A percentile compares a stretch with the other conserved stretches of the same genome.
These are phyloP conservation scores for Venturia asperata DNA, from an alignment of 2,329 filamentous ascomycete species.

Conservation along the genomic window DNA sequence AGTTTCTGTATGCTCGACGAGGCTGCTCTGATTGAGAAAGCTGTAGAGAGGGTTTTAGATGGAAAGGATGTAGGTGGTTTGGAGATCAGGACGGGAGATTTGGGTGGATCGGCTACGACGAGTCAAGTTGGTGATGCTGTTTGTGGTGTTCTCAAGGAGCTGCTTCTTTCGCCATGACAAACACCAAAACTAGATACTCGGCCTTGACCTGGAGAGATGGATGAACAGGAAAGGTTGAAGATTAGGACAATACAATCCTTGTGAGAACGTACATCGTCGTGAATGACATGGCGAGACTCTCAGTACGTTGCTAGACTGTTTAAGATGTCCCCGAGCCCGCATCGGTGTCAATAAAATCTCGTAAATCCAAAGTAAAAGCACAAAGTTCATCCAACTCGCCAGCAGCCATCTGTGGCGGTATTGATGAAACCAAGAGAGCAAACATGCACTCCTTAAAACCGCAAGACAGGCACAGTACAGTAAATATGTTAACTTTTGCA, in stretches of 20 bases:
- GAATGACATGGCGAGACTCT: no score
- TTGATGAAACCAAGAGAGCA: background rate
- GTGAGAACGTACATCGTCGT: no score
- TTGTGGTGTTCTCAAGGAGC: conserved; percentile 4
- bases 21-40: conserved; percentile 11
- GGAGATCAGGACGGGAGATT: conserved; percentile 16
- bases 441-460: background rate
- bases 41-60: conserved; percentile 13
- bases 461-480: background rate
- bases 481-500: conserved; percentile 13
- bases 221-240: no score
- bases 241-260: no score
- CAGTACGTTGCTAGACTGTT: no score
- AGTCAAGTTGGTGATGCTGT: conserved; percentile 17
- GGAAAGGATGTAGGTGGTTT: conserved; percentile 11
- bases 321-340: no score
- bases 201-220: no score
- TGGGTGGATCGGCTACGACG: conserved; percentile 15
- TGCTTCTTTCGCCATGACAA: background rate
- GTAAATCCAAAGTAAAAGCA: no score
- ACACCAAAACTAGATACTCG: no score
- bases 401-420: no score
- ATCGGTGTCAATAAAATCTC: no score
- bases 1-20: conserved; percentile 16
- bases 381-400: no score